Evolutionary conservation across 2,329 filamentous ascomycete genomes (phyloP).

Genomic region (Dactylellina parvicollis): DNA sequence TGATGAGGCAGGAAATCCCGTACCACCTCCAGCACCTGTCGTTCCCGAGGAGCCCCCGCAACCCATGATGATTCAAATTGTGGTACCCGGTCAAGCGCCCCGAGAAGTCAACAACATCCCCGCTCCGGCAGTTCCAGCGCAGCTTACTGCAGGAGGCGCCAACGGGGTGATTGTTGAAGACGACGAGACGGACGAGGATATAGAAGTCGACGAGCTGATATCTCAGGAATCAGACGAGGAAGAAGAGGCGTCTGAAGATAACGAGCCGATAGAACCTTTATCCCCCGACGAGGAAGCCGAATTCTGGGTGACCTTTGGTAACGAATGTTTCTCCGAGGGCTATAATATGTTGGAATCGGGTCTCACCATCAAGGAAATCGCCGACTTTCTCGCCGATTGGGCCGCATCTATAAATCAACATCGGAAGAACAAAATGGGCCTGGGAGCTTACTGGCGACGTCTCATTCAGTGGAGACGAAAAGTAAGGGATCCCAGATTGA

Average conservation of each 20-base stretch:
- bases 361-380: conserved; percentile 34
- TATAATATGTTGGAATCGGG: conserved; percentile 40
- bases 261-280: conserved; percentile 11
- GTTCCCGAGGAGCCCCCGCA: conserved; percentile 59
- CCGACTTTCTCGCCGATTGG: conserved; percentile 45
- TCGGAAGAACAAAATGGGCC: conserved; percentile 50
- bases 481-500: conserved; percentile 43
- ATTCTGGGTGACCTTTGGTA: conserved; percentile 40
- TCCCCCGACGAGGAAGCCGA: conserved; percentile 34
- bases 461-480: conserved; percentile 46
- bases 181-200: background rate
- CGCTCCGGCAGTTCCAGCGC: conserved; percentile 84
- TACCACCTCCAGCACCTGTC: conserved; percentile 65
- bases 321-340: conserved; percentile 52
- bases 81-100: conserved; percentile 45
- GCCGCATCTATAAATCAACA: conserved; percentile 33
- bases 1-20: conserved; percentile 72
- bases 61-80: conserved; percentile 53
- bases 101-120: conserved; percentile 68
- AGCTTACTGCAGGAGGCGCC: conserved; percentile 13
- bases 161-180: background rate
- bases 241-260: conserved; percentile 1
- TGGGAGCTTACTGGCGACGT: conserved; percentile 42
- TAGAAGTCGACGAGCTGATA: conserved; percentile 5
- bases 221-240: conserved; percentile 15